phyloP scores from a whole-genome alignment of 2,329 filamentous ascomycete species.

The Cladophialophora yegresii region DNA sequence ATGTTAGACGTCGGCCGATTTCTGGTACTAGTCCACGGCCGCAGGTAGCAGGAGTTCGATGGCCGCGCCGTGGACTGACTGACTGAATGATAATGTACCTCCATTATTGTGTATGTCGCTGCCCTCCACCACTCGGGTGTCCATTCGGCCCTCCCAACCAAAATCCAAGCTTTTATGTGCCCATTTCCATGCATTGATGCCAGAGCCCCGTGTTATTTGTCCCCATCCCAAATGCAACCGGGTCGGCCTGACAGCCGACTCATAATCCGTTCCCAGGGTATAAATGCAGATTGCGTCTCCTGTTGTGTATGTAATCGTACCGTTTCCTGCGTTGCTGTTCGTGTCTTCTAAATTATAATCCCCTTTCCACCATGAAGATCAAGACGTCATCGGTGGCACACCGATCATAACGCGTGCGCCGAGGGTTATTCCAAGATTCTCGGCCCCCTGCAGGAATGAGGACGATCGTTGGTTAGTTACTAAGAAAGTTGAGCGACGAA shows the following conservation, averaged over 20 bases:
- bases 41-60: not conserved
- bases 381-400: not conserved
- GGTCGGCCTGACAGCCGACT: not conserved
- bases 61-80: not conserved
- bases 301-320: not conserved
- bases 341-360: not conserved
- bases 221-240: not conserved
- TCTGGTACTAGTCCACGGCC: not conserved
- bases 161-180: not conserved
- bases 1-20: not conserved
- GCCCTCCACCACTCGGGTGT: not conserved
- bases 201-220: not conserved
- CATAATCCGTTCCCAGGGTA: not conserved
- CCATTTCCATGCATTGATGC: not conserved
- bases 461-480: not conserved
- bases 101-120: not conserved
- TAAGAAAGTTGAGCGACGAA: not conserved
- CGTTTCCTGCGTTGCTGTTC: slow-evolving; percentile 1
- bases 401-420: not conserved
- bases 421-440: not conserved
- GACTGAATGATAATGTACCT: not conserved
- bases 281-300: slow-evolving; percentile 1
- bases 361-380: not conserved
- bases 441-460: not conserved
- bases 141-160: not conserved